These are phyloP conservation scores for Echinochloa phyllopogon DNA, from an alignment of 176 grass and related monocot genomes.

Conservation along the genomic window DNA sequence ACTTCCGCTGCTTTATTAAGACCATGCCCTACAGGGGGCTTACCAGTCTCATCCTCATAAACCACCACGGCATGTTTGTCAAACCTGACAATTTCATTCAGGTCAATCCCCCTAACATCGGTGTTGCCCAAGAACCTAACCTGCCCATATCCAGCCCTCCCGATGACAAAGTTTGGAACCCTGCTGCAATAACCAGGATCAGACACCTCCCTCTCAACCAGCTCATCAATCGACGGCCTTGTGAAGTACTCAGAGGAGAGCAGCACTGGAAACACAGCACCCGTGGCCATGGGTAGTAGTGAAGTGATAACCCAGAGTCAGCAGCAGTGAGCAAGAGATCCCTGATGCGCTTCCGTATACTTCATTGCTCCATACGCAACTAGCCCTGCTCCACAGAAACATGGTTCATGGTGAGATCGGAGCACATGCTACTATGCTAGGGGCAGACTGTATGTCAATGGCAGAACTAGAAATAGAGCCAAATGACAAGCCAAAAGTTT, in stretches of 20 bases:
- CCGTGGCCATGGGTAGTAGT: constrained; percentile 17
- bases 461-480: neutral
- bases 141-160: constrained; percentile 65
- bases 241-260: constrained; percentile 75
- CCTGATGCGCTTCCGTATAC: neutral
- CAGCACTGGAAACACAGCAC: constrained; percentile 54
- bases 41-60: constrained; percentile 67
- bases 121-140: constrained; percentile 61
- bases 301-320: neutral
- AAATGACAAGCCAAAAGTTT: neutral
- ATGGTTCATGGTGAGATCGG: constrained; percentile 25
- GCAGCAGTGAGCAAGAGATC: neutral
- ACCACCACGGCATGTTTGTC: constrained; percentile 62
- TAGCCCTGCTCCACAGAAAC: constrained; percentile 25
- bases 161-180: constrained; percentile 73
- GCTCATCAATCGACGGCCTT: constrained; percentile 66
- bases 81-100: constrained; percentile 77
- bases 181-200: constrained; percentile 74
- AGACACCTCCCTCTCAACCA: constrained; percentile 58
- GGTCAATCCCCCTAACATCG: constrained; percentile 75
- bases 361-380: neutral
- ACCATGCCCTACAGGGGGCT: constrained; percentile 74
- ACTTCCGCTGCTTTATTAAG: constrained; percentile 97
- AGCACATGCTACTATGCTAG: neutral
- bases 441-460: neutral